Evolutionary conservation across 208 protist species (phyloP).

Genomic region (Herpetomonas samuelpessoai): DNA sequence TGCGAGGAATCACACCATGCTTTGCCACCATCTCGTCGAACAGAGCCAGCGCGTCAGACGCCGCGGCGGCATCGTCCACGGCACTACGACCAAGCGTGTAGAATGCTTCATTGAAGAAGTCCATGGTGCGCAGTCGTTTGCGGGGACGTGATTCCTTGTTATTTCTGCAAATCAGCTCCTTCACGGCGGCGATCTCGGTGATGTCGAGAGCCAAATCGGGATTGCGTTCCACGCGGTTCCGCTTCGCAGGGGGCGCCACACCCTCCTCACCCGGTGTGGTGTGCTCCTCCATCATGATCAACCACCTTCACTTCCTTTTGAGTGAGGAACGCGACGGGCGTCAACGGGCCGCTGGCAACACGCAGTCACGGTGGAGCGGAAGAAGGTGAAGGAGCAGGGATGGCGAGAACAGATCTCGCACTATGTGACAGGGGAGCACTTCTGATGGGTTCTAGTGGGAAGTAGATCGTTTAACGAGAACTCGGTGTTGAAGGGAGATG

Average conservation of each 20-base stretch:
- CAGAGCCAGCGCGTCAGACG: slow-evolving; percentile 23
- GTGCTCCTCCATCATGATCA: not conserved
- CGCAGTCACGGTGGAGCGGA: not conserved
- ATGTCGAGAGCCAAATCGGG: slow-evolving; percentile 38
- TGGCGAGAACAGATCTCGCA: too few species aligned
- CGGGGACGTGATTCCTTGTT: slow-evolving; percentile 52
- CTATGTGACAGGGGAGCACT: too few species aligned
- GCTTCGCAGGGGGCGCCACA: slow-evolving; percentile 1
- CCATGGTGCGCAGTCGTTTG: slow-evolving; percentile 30
- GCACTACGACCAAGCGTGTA: slow-evolving; percentile 32
- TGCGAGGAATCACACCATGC: slow-evolving; percentile 52
- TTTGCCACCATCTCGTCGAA: slow-evolving; percentile 40
- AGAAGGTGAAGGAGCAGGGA: too few species aligned
- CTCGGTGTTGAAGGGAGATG: too few species aligned
- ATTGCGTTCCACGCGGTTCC: slow-evolving; percentile 11
- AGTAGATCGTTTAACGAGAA: too few species aligned
- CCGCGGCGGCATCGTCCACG: slow-evolving; percentile 8
- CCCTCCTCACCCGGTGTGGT: not conserved
- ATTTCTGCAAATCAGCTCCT: slow-evolving; percentile 49
- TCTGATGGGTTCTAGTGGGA: too few species aligned
- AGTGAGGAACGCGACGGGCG: too few species aligned
- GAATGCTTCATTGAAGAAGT: slow-evolving; percentile 75
- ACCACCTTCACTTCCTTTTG: not conserved
- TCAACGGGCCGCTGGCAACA: slow-evolving; percentile 1
- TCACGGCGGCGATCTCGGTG: slow-evolving; percentile 41